Percentiles rank a stretch among this genome's conserved stretches.
Evolutionary conservation across 305 asterid genomes (phyloP).

Genomic region (Salvia sclarea): DNA sequence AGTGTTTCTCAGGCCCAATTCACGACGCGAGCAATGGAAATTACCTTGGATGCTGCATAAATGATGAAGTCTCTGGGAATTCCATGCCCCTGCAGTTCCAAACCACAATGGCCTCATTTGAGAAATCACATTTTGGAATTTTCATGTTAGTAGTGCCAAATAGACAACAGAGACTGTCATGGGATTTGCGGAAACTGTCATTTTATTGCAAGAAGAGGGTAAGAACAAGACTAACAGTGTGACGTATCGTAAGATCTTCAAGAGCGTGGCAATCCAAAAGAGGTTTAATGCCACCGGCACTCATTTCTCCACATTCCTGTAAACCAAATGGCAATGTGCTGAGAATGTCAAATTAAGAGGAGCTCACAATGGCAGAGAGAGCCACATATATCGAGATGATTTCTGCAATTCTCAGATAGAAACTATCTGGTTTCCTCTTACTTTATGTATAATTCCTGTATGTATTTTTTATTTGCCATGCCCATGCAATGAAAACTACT

Average conservation of each 20-base stretch:
- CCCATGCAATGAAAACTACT: no score
- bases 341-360: constrained; percentile 20
- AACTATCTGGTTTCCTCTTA: neutral
- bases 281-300: constrained; percentile 56
- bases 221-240: constrained; percentile 55
- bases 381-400: neutral
- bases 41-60: constrained; percentile 63
- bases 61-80: constrained; percentile 56
- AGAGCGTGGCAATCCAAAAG: constrained; percentile 76
- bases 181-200: no score
- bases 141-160: no score
- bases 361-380: neutral
- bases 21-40: constrained; percentile 4
- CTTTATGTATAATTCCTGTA: no score
- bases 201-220: constrained; percentile 5
- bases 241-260: constrained; percentile 76
- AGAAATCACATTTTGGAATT: no score
- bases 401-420: neutral
- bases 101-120: neutral
- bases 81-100: constrained; percentile 66
- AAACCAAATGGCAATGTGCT: constrained; percentile 30
- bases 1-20: constrained; percentile 4
- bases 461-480: no score
- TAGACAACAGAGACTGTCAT: no score
- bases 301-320: constrained; percentile 86